Evolutionary conservation across 306 rosid species (phyloP).

Genomic region (Cucumis sativus): Cucumber_9930_V3 NC_026655.2:25142001-25142500

Average conservation of each 20-base stretch:
- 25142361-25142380: slow-evolving; percentile 9
- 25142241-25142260: slow-evolving; percentile 90
- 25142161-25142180: not conserved
- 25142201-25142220: slow-evolving; percentile 89
- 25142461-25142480: not conserved
- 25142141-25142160: slow-evolving; percentile 1
- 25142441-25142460: slow-evolving; percentile 80
- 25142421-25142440: slow-evolving; percentile 90
- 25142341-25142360: not conserved
- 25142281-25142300: slow-evolving; percentile 99
- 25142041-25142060: slow-evolving; percentile 95
- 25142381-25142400: slow-evolving; percentile 99
- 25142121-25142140: not conserved
- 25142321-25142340: not conserved
- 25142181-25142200: slow-evolving; percentile 48
- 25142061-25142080: slow-evolving; percentile 96
- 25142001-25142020: slow-evolving; percentile 80
- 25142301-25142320: slow-evolving; percentile 2
- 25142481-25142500: not conserved
- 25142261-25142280: slow-evolving; percentile 91
- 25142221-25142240: slow-evolving; percentile 87
- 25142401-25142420: slow-evolving; percentile 89
- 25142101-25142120: slow-evolving; percentile 32
- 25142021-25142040: slow-evolving; percentile 93
- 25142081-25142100: slow-evolving; percentile 92